A percentile compares a stretch with the other conserved stretches of the same genome.
Evolutionary conservation across 768 basidiomycete species (phyloP).

Genomic region (Tephrocybe sp.): DNA sequence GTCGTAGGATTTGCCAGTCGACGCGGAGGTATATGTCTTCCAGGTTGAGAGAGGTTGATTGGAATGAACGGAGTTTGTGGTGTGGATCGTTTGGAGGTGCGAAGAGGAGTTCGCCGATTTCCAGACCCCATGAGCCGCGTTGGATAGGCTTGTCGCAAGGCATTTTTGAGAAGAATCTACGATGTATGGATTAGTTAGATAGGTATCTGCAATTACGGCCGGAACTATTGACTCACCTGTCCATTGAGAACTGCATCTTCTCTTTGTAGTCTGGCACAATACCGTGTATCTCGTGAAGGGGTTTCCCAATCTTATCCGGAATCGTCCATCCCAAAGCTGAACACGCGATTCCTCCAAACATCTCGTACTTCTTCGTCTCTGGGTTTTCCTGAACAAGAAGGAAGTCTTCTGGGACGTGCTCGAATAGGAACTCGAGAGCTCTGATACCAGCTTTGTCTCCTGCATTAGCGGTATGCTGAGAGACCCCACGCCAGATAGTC

Average conservation of each 20-base stretch:
- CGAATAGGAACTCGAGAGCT: constrained; percentile 37
- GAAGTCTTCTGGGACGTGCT: constrained; percentile 56
- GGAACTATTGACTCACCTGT: constrained; percentile 34
- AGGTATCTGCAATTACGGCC: background rate
- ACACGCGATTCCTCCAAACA: constrained; percentile 43
- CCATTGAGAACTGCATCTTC: constrained; percentile 48
- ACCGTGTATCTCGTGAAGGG: constrained; percentile 43
- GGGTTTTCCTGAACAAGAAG: constrained; percentile 40
- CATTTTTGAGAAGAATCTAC: constrained; percentile 51
- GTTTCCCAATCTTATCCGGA: constrained; percentile 43
- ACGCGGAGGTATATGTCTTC: constrained; percentile 46
- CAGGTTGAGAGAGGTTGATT: constrained; percentile 33
- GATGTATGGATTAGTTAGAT: background rate
- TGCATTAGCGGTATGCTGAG: background rate
- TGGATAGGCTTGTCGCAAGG: constrained; percentile 48
- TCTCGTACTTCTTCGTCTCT: constrained; percentile 39
- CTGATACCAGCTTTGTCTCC: background rate
- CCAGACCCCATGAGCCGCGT: constrained; percentile 50
- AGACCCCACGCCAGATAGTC: background rate
- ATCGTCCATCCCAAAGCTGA: constrained; percentile 53
- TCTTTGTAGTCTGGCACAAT: constrained; percentile 50
- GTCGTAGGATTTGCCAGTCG: constrained; percentile 55
- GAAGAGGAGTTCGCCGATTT: constrained; percentile 48
- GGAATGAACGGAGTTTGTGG: constrained; percentile 31
- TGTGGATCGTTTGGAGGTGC: constrained; percentile 37